Percentiles rank a stretch among this genome's conserved stretches.
These are phyloP conservation scores for Ogataea saltuana DNA, from an alignment of 805 yeast species.

Conservation along the genomic window DNA sequence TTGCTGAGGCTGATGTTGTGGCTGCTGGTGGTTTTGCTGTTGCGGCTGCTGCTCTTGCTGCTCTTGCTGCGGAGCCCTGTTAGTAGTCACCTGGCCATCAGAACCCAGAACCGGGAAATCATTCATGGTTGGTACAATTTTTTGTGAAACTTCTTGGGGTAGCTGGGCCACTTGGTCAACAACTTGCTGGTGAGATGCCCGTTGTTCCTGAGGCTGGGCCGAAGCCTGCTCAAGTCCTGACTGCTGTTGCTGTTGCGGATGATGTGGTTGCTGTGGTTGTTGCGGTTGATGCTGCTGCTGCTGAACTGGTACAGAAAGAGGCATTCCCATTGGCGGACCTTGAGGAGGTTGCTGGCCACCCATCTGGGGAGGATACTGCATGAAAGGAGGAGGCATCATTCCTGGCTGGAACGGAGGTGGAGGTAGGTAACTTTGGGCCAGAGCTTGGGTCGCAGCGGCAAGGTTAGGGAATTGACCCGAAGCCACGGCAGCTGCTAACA, in stretches of 20 bases:
- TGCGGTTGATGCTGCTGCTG: constrained; percentile 16
- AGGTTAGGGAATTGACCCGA: constrained; percentile 36
- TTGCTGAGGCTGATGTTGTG: constrained; percentile 12
- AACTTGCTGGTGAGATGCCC: constrained; percentile 11
- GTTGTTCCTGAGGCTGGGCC: constrained; percentile 18
- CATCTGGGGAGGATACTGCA: constrained; percentile 25
- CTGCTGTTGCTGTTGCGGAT: constrained; percentile 22
- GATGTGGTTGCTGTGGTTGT: constrained; percentile 17
- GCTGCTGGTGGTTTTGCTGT: constrained; percentile 9
- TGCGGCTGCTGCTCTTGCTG: constrained; percentile 7
- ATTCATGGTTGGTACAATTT: constrained; percentile 28
- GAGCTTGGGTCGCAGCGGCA: constrained; percentile 35
- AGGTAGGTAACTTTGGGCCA: constrained; percentile 33
- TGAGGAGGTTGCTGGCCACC: too few relatives aligned
- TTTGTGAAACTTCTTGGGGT: constrained; percentile 15
- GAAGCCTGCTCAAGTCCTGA: constrained; percentile 20
- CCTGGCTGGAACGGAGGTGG: constrained; percentile 29
- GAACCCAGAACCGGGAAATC: constrained; percentile 22
- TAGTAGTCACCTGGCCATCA: constrained; percentile 6
- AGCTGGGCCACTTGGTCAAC: constrained; percentile 12
- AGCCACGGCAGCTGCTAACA: constrained; percentile 34
- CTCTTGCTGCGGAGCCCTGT: constrained; percentile 8
- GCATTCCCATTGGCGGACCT: constrained; percentile 18
- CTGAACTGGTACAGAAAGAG: constrained; percentile 12
- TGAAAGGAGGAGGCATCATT: constrained; percentile 26